Evolutionary conservation across 2,329 filamentous ascomycete species (phyloP).

Genomic region (Botrytis squamosa): DNA sequence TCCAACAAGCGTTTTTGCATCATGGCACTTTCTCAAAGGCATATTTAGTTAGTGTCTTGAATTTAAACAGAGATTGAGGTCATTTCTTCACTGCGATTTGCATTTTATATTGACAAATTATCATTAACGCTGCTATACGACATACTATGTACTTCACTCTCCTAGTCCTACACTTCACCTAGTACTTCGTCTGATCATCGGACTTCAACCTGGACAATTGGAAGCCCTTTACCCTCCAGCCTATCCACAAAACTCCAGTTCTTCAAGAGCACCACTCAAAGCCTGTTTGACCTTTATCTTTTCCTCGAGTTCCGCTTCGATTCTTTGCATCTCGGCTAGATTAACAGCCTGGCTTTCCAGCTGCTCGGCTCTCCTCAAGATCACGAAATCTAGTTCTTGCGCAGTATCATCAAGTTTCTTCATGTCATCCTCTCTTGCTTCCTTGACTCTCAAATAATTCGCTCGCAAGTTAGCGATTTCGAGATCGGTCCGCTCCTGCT

Average conservation of each 20-base stretch:
- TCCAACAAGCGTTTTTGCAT: conserved; percentile 12
- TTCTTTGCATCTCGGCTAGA: not conserved
- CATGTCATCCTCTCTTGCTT: not conserved
- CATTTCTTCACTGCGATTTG: not conserved
- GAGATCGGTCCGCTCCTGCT: not conserved
- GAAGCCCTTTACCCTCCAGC: not conserved
- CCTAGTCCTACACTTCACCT: not conserved
- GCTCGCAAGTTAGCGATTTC: not conserved
- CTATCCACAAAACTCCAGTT: not conserved
- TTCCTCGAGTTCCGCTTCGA: not conserved
- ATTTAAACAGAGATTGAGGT: not conserved
- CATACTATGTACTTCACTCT: not conserved
- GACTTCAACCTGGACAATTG: not conserved
- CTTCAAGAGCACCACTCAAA: not conserved
- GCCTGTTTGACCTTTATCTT: not conserved
- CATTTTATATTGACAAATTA: not conserved
- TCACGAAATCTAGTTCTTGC: not conserved
- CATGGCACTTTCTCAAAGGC: not conserved
- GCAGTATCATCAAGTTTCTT: not conserved
- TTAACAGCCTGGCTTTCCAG: not conserved
- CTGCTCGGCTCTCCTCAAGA: not conserved
- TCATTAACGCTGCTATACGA: not conserved
- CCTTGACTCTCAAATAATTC: not conserved
- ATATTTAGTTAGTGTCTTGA: not conserved
- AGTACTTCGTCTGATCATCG: not conserved